A percentile compares a stretch with the other conserved stretches of the same genome.
Conservation (phyloP, 179 eudicot species). For the Camellia oleifera region DNA sequence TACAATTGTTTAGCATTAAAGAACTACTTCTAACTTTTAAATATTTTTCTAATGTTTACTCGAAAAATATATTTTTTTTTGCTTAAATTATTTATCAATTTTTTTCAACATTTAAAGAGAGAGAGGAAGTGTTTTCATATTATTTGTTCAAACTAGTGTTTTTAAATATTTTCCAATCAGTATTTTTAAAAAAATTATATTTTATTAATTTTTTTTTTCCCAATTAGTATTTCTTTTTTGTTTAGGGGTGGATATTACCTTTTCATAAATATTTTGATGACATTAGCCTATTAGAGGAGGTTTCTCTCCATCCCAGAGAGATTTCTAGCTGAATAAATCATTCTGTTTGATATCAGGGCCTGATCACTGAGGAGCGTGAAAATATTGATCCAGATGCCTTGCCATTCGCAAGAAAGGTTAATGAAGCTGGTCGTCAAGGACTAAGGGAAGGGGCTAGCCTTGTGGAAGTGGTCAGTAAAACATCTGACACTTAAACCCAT, state of each 20-base stretch:
- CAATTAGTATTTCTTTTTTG: background rate
- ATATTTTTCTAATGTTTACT: too few relatives aligned
- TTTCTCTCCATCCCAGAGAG: background rate
- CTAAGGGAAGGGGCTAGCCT: conserved; percentile 85
- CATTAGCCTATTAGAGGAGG: background rate
- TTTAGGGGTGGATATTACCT: background rate
- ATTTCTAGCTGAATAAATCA: background rate
- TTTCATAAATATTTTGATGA: background rate
- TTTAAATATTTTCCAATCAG: too few relatives aligned
- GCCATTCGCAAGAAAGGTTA: conserved; percentile 83
- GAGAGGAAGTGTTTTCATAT: too few relatives aligned
- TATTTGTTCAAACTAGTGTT: too few relatives aligned
- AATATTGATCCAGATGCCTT: conserved; percentile 79
- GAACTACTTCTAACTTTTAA: too few relatives aligned
- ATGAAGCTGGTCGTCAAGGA: conserved; percentile 86
- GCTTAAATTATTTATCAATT: too few relatives aligned
- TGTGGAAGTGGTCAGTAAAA: conserved; percentile 79
- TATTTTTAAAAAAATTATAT: too few relatives aligned
- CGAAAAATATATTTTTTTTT: too few relatives aligned
- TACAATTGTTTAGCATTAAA: too few relatives aligned
- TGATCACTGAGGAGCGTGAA: conserved; percentile 83
- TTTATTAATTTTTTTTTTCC: background rate
- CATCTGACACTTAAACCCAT: background rate
- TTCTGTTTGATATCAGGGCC: conserved; percentile 47
- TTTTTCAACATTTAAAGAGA: too few relatives aligned